phyloP scores from a whole-genome alignment of 805 yeast species.

The Pichia nanzhaoensis region DNA sequence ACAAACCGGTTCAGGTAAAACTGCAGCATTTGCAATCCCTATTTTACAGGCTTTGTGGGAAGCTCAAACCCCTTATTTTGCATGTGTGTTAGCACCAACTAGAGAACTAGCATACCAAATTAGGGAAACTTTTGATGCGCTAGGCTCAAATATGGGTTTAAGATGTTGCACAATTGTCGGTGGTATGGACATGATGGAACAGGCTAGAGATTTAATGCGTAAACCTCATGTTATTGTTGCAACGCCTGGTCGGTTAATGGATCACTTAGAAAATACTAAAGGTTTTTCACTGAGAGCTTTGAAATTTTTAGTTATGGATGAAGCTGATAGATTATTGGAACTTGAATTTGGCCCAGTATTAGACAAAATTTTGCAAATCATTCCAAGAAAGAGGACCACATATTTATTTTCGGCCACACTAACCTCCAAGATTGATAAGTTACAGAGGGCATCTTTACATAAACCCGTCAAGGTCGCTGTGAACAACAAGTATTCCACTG shows the following conservation, averaged over 20 bases:
- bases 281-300: conserved; percentile 78
- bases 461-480: conserved; percentile 91
- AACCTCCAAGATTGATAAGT: conserved; percentile 89
- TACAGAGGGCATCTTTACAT: conserved; percentile 84
- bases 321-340: conserved; percentile 92
- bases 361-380: conserved; percentile 74
- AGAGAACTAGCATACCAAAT: conserved; percentile 84
- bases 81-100: conserved; percentile 82
- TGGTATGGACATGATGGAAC: conserved; percentile 98
- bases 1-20: conserved; percentile 96
- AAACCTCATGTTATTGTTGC: conserved; percentile 94
- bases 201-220: conserved; percentile 86
- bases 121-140: conserved; percentile 89
- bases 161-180: conserved; percentile 87
- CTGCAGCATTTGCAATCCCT: conserved; percentile 97
- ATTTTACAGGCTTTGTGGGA: conserved; percentile 87
- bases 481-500: conserved; percentile 83
- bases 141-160: conserved; percentile 90
- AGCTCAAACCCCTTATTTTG: conserved; percentile 81
- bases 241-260: conserved; percentile 85
- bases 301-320: conserved; percentile 87
- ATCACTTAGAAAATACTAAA: conserved; percentile 86
- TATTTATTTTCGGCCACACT: conserved; percentile 94
- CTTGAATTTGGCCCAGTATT: conserved; percentile 95
- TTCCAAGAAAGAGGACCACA: conserved; percentile 80